A percentile compares a stretch with the other conserved stretches of the same genome.
phyloP scores from a whole-genome alignment of 768 basidiomycete genomes.

The Termitomyces sp. region DNA sequence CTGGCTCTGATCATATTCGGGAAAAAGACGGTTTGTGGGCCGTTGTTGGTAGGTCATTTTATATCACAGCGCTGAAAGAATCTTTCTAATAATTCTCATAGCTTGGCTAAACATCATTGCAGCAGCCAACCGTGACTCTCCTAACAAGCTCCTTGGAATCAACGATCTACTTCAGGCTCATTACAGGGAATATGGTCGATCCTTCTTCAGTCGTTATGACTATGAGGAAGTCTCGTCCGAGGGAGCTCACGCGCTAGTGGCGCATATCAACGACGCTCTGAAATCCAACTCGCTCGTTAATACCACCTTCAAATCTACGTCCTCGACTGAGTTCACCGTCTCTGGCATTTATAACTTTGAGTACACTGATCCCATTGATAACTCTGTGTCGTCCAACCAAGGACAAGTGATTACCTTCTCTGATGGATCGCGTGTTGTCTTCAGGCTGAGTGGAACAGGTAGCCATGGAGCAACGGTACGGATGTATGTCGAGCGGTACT shows the following conservation, averaged over 20 bases:
- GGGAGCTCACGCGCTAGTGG: slow-evolving; percentile 83
- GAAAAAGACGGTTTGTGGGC: slow-evolving; percentile 99
- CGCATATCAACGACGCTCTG: slow-evolving; percentile 68
- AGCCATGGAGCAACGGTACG: slow-evolving; percentile 95
- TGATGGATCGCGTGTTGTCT: slow-evolving; percentile 93
- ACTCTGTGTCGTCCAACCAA: slow-evolving; percentile 90
- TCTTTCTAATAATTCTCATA: slow-evolving; percentile 21
- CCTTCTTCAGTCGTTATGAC: slow-evolving; percentile 98
- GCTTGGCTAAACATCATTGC: slow-evolving; percentile 98
- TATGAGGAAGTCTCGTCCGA: slow-evolving; percentile 96
- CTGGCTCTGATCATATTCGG: slow-evolving; percentile 99
- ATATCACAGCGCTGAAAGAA: not conserved
- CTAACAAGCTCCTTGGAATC: slow-evolving; percentile 78
- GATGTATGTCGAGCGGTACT: slow-evolving; percentile 93
- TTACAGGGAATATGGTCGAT: slow-evolving; percentile 91
- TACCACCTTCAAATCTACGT: slow-evolving; percentile 60
- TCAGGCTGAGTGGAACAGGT: slow-evolving; percentile 94
- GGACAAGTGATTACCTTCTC: slow-evolving; percentile 89
- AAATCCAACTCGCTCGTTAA: slow-evolving; percentile 61
- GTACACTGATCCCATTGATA: slow-evolving; percentile 98
- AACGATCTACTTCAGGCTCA: slow-evolving; percentile 86
- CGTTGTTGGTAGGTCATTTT: slow-evolving; percentile 58
- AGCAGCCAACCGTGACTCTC: slow-evolving; percentile 74
- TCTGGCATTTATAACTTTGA: slow-evolving; percentile 80
- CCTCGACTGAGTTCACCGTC: slow-evolving; percentile 70